These are phyloP conservation scores for Microsporum canis DNA, from an alignment of 2,329 filamentous ascomycete species.

Conservation along the genomic window DNA sequence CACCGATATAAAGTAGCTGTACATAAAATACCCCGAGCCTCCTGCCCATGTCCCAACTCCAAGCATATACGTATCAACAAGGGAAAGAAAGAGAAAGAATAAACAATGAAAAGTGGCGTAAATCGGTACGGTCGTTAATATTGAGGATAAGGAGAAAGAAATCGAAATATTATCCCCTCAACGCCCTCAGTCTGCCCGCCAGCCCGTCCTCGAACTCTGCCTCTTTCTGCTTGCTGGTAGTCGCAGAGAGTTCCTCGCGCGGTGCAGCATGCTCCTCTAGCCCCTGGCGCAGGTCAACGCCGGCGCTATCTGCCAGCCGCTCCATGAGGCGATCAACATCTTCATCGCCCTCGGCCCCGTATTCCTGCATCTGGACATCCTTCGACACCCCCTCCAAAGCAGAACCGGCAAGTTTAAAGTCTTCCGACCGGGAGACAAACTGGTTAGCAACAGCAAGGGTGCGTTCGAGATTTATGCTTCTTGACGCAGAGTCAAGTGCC, in stretches of 20 bases:
- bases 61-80: not conserved
- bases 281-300: constrained; percentile 32
- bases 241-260: constrained; percentile 30
- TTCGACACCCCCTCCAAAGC: constrained; percentile 34
- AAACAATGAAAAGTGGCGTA: not conserved
- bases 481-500: constrained; percentile 35
- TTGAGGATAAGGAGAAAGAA: not conserved
- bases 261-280: constrained; percentile 31
- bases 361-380: constrained; percentile 34
- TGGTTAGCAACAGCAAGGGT: constrained; percentile 34
- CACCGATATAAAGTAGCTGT: not conserved
- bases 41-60: not conserved
- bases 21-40: not conserved
- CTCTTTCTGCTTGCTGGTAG: constrained; percentile 29
- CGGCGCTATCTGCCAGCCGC: constrained; percentile 35
- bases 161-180: constrained; percentile 24
- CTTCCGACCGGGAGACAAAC: constrained; percentile 31
- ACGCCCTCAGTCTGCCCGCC: constrained; percentile 30
- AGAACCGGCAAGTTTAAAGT: constrained; percentile 34
- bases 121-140: not conserved
- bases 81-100: not conserved
- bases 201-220: constrained; percentile 33
- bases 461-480: constrained; percentile 37
- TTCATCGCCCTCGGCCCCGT: constrained; percentile 31
- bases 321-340: constrained; percentile 36